phyloP scores from a whole-genome alignment of 2,329 filamentous ascomycete species.

The Massarina eburnea region DNA sequence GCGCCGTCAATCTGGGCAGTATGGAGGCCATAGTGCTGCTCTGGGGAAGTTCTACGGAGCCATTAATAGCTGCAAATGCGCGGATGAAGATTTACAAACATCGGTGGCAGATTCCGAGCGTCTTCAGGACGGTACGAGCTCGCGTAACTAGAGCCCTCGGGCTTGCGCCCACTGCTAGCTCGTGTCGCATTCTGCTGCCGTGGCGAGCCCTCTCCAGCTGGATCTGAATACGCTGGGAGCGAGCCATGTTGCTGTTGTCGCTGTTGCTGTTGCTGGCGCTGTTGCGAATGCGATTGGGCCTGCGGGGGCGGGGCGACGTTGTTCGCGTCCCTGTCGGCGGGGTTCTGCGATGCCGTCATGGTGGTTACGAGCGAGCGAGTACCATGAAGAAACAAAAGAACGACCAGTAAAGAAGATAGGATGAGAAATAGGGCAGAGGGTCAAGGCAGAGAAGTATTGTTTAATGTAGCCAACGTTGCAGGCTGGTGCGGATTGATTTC shows the following conservation, averaged over 20 bases:
- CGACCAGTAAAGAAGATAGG: not conserved
- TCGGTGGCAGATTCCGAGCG: slow-evolving; percentile 14
- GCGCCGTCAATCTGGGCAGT: slow-evolving; percentile 15
- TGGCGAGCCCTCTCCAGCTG: slow-evolving; percentile 5
- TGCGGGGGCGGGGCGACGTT: slow-evolving; percentile 21
- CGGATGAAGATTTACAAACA: slow-evolving; percentile 4
- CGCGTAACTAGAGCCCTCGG: slow-evolving; percentile 29
- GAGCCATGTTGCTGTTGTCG: slow-evolving; percentile 1
- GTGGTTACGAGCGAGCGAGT: slow-evolving; percentile 3
- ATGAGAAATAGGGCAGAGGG: not conserved
- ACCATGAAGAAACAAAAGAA: slow-evolving; percentile 10
- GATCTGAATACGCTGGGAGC: slow-evolving; percentile 17
- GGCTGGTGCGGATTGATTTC: too few species aligned
- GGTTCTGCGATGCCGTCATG: slow-evolving; percentile 21
- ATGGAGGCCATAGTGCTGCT: slow-evolving; percentile 17
- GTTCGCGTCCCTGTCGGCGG: slow-evolving; percentile 17
- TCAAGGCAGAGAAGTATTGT: not conserved
- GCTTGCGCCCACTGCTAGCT: slow-evolving; percentile 18
- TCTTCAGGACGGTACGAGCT: slow-evolving; percentile 31
- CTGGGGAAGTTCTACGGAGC: slow-evolving; percentile 11
- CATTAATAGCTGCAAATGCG: not conserved
- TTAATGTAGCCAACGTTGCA: not conserved
- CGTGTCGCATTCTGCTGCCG: slow-evolving; percentile 5
- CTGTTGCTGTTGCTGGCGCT: not conserved
- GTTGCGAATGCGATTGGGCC: slow-evolving; percentile 1